Conservation (phyloP, 2,329 filamentous ascomycete genomes). For the Cercospora sp. region DNA sequence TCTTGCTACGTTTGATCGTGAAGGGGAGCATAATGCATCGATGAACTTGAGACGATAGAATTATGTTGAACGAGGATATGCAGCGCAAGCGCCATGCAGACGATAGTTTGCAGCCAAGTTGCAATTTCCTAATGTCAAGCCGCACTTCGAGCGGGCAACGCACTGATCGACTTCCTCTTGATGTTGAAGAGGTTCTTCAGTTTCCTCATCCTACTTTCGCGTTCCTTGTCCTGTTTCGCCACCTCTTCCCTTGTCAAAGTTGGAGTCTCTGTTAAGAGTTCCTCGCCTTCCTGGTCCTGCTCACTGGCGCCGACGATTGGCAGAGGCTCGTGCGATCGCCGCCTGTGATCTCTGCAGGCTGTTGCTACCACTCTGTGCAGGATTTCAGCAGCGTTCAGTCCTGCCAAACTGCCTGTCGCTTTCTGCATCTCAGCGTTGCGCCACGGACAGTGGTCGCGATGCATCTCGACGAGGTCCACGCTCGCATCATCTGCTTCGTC, state of each 20-base stretch:
- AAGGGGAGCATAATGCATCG: not conserved
- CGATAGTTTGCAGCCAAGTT: not conserved
- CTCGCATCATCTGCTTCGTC: conserved; percentile 46
- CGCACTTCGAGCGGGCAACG: conserved; percentile 12
- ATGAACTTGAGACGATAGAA: not conserved
- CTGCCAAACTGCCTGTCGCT: conserved; percentile 36
- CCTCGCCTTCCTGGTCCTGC: conserved; percentile 10
- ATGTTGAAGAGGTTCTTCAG: conserved; percentile 40
- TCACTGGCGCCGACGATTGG: conserved; percentile 4
- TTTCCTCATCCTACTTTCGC: conserved; percentile 36
- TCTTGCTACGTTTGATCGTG: not conserved
- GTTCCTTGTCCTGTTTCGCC: conserved; percentile 37
- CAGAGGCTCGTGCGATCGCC: conserved; percentile 29
- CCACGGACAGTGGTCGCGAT: conserved; percentile 44
- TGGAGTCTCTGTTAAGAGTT: conserved; percentile 2
- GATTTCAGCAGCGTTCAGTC: conserved; percentile 37
- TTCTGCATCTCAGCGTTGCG: conserved; percentile 38
- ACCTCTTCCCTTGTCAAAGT: conserved; percentile 35
- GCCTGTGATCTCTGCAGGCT: conserved; percentile 35
- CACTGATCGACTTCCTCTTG: conserved; percentile 31
- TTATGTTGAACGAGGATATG: not conserved
- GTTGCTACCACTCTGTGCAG: conserved; percentile 36
- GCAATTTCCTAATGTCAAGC: not conserved
- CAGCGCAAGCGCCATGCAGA: not conserved
- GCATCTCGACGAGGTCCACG: conserved; percentile 36